Conservation (phyloP, 2,329 filamentous ascomycete species). For the Tolypocladium pustulatum region DNA sequence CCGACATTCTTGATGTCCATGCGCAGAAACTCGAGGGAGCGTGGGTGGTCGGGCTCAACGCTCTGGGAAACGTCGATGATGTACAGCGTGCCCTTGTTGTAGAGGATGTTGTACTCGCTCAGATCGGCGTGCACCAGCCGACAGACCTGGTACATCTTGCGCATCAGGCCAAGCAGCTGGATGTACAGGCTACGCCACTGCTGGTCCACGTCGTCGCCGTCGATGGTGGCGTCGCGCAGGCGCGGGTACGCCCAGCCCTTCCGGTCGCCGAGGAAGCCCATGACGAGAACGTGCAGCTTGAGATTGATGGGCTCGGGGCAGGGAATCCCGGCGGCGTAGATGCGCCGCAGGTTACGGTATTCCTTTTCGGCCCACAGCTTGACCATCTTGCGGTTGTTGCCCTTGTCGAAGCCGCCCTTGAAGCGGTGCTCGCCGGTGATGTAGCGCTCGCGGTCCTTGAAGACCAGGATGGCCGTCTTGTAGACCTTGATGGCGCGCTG, state of each 20-base stretch:
- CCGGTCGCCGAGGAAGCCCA: constrained; percentile 82
- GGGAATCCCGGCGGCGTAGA: constrained; percentile 75
- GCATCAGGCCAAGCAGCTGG: constrained; percentile 80
- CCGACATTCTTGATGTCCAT: constrained; percentile 98
- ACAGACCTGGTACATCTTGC: constrained; percentile 85
- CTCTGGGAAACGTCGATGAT: constrained; percentile 97
- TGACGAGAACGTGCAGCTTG: constrained; percentile 88
- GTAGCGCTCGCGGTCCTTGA: constrained; percentile 96
- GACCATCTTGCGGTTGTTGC: constrained; percentile 92
- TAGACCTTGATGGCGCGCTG: constrained; percentile 96
- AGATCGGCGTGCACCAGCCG: constrained; percentile 89
- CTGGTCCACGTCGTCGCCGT: constrained; percentile 54
- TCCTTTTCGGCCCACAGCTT: constrained; percentile 99
- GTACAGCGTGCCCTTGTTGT: constrained; percentile 71
- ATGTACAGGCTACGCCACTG: constrained; percentile 74
- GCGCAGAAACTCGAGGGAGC: constrained; percentile 82
- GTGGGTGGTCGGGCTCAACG: constrained; percentile 92
- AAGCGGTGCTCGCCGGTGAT: constrained; percentile 92
- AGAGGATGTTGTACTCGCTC: constrained; percentile 96
- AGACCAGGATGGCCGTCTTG: constrained; percentile 94
- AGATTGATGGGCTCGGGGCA: constrained; percentile 84
- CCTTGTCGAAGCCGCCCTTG: constrained; percentile 82
- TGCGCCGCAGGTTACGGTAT: constrained; percentile 81
- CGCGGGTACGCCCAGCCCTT: constrained; percentile 83
- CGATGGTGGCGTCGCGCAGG: constrained; percentile 73